Conservation (phyloP, 2,329 filamentous ascomycete genomes). For the Apiospora aurea region DNA sequence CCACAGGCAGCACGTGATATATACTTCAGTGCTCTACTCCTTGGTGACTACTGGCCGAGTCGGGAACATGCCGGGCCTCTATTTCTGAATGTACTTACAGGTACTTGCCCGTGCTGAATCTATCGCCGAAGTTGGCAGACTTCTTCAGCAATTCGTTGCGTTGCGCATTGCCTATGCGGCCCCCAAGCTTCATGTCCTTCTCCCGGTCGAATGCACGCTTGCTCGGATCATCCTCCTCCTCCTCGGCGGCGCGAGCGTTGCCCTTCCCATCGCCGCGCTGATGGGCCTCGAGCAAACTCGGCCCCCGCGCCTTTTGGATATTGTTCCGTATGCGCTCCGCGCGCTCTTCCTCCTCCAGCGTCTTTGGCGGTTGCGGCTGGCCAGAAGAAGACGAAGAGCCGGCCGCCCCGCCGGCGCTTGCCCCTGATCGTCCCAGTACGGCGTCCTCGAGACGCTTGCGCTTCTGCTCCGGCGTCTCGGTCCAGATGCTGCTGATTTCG, state of each 20-base stretch:
- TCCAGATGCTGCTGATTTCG: conserved; percentile 79
- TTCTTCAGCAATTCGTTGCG: conserved; percentile 80
- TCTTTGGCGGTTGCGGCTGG: conserved; percentile 34
- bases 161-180: conserved; percentile 75
- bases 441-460: conserved; percentile 80
- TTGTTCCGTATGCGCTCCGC: conserved; percentile 55
- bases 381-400: neutral
- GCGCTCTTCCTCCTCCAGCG: conserved; percentile 65
- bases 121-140: conserved; percentile 80
- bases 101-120: conserved; percentile 80
- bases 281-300: conserved; percentile 67
- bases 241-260: conserved; percentile 48
- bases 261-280: conserved; percentile 41
- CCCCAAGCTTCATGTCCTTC: conserved; percentile 87
- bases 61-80: neutral
- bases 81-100: conserved; percentile 47
- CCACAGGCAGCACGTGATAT: neutral
- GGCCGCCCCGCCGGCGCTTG: conserved; percentile 53
- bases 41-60: neutral
- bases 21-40: neutral
- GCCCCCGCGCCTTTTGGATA: conserved; percentile 61
- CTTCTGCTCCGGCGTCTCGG: conserved; percentile 90
- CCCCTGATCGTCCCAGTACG: conserved; percentile 74
- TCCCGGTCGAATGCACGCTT: conserved; percentile 87
- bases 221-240: conserved; percentile 89